Percentiles rank a stretch among this genome's conserved stretches.
Evolutionary conservation across 306 rosid species (phyloP).

Genomic region (Arachis hypogaea): DNA sequence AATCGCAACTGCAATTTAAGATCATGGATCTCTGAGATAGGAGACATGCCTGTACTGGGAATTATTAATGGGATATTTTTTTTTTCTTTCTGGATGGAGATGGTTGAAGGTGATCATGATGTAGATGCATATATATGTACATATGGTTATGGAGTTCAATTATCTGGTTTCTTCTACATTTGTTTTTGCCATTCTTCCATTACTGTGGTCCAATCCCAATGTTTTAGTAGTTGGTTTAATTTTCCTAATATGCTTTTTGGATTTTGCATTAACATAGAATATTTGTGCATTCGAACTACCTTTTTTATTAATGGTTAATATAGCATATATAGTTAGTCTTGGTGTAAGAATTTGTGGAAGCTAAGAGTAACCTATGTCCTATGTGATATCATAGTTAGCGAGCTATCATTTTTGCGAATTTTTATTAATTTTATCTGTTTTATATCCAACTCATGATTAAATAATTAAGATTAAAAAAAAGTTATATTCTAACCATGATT

Average conservation of each 20-base stretch:
- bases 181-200: background rate
- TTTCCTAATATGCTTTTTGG: too few relatives aligned
- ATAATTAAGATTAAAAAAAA: too few relatives aligned
- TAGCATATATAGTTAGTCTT: too few relatives aligned
- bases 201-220: background rate
- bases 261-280: too few relatives aligned
- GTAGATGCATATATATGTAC: slow-evolving; percentile 20
- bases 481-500: too few relatives aligned
- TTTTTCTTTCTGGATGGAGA: slow-evolving; percentile 18
- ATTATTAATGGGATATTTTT: slow-evolving; percentile 26
- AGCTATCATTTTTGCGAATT: background rate
- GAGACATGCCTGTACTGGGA: slow-evolving; percentile 31
- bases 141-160: slow-evolving; percentile 1
- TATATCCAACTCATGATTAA: background rate
- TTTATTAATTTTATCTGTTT: too few relatives aligned
- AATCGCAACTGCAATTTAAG: background rate
- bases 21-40: background rate
- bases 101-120: slow-evolving; percentile 42
- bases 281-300: too few relatives aligned
- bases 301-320: too few relatives aligned
- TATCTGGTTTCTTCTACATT: background rate
- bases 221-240: slow-evolving; percentile 9
- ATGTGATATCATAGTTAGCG: background rate
- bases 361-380: background rate
- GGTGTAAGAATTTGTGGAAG: too few relatives aligned